Conservation (phyloP, 306 rosid genomes). For the Lagenaria siceraria region DNA sequence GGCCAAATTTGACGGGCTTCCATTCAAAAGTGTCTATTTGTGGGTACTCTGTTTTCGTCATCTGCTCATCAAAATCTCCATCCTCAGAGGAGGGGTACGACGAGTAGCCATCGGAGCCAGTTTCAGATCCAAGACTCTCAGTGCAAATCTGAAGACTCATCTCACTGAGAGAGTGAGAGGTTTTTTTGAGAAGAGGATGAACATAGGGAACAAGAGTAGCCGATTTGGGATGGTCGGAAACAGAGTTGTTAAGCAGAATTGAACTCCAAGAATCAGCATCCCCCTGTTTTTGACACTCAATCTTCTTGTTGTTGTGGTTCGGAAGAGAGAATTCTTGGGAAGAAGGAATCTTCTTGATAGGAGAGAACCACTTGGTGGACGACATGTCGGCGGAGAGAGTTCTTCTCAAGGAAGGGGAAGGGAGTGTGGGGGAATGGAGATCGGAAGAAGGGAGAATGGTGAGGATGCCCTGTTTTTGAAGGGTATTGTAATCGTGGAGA, state of each 20-base stretch:
- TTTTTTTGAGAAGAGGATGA: conserved; percentile 68
- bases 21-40: conserved; percentile 9
- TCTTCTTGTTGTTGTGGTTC: conserved; percentile 17
- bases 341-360: conserved; percentile 40
- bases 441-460: conserved; percentile 41
- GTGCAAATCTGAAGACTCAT: conserved; percentile 78
- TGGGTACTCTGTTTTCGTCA: background rate
- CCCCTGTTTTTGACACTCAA: conserved; percentile 17
- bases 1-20: conserved; percentile 6
- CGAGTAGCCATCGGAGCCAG: conserved; percentile 64
- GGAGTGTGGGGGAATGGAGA: conserved; percentile 5
- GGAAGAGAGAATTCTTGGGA: conserved; percentile 30
- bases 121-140: conserved; percentile 90
- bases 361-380: conserved; percentile 28
- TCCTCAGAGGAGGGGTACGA: conserved; percentile 34
- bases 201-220: conserved; percentile 29
- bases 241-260: conserved; percentile 27
- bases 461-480: conserved; percentile 52
- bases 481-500: background rate
- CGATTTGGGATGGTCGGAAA: background rate
- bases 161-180: conserved; percentile 35
- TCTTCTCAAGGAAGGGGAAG: conserved; percentile 42
- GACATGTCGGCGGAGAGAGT: conserved; percentile 96
- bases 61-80: conserved; percentile 10
- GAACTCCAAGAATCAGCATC: conserved; percentile 29